Evolutionary conservation across 2,329 filamentous ascomycete genomes (phyloP), one percentile per base, ranked within the genome.

Genomic region (Hawksworthiomyces lignivorus): DNA sequence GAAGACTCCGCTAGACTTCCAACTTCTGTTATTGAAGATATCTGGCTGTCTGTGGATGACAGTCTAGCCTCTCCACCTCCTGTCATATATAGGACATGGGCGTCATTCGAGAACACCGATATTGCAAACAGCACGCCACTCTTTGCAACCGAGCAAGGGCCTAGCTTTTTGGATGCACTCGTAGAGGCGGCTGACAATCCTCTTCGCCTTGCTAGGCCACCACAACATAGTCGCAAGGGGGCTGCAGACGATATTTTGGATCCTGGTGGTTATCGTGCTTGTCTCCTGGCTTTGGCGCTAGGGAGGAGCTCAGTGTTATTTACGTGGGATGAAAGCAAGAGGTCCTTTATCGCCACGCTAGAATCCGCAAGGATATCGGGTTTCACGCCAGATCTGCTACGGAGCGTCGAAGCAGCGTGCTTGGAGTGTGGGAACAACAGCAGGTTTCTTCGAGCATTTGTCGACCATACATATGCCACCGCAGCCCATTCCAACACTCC

Each of bases 291-390:
- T 11, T 64, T 90, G 1, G 76, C 78, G 0, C 70, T 88, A 6
- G 86, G 85, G 1, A 72, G 84, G 36, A 80, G 79, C 29, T 89
- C 85, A 0, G 68, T 83, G 2, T 72, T 92, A 26, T 92, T 87
- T 57, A 55, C 61, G 0, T 87, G 77, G 69, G 65, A 80, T 38
- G 56, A 67, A 3, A 63, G 65, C 3, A 67, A 67, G 21, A 62
- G 60, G 19, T 63, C 62, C 0, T 87, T 89, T 51, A 57, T 62
- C 14, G 66, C 71, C 9, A 59, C 62, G 2, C 51, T 73, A 1
- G 52, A 65, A 1, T 57, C 62, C 7, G 64, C 76, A 46, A 67
- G 75, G 36, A 65, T 79, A 31, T 72, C 75, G 0, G 76, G 77
- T 5, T 75, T 76, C 51, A 70, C 81, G 1, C 60, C 69, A 4